Percentiles rank a stretch among this genome's conserved stretches.
Evolutionary conservation across 108 stramenopile species (phyloP).

Genomic region (Hondaea fermentalgiana): DNA sequence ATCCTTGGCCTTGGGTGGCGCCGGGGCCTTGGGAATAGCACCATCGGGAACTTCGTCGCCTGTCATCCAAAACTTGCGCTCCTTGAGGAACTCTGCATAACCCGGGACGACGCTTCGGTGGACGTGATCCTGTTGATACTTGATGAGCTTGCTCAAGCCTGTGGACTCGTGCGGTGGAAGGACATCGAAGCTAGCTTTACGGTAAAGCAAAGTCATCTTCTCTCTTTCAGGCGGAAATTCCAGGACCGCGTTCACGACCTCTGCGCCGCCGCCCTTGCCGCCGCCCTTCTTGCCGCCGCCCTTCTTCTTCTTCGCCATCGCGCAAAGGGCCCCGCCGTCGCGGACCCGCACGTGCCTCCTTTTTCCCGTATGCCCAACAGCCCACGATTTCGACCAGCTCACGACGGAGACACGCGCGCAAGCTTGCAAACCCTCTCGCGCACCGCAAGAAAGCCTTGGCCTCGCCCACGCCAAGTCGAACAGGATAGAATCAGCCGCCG

Average conservation of each 20-base stretch:
- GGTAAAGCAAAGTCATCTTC: conserved; percentile 3
- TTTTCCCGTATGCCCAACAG: too few relatives aligned
- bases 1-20: background rate
- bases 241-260: background rate
- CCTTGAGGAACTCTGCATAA: background rate
- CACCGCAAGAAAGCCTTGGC: too few relatives aligned
- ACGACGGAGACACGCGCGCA: too few relatives aligned
- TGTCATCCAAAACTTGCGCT: conserved; percentile 8
- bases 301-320: conserved; percentile 3
- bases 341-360: too few relatives aligned
- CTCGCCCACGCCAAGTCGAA: too few relatives aligned
- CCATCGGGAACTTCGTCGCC: conserved; percentile 9
- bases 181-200: conserved; percentile 3
- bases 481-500: too few relatives aligned
- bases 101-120: background rate
- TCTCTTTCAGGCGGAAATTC: background rate
- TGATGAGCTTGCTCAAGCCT: background rate
- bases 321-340: too few relatives aligned
- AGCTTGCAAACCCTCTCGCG: too few relatives aligned
- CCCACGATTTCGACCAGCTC: too few relatives aligned
- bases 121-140: background rate
- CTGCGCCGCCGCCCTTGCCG: background rate
- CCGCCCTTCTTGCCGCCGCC: background rate
- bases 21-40: conserved; percentile 4
- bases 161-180: background rate